These are phyloP conservation scores for Flaveria floridana DNA, from an alignment of 140 eudicot genomes.

Conservation along the genomic window DNA sequence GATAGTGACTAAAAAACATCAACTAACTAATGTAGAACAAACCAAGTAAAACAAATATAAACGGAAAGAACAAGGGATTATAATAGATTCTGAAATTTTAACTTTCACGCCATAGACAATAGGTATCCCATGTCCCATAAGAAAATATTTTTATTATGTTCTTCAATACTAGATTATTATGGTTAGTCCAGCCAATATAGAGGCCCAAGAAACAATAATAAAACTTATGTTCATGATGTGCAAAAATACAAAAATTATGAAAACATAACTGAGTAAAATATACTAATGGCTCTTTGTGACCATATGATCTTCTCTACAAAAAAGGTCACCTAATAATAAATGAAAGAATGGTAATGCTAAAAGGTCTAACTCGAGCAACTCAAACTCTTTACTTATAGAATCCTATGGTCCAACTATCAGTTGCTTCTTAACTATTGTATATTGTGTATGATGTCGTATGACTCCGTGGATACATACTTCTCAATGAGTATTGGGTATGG, in stretches of 20 bases:
- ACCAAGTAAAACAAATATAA: background rate
- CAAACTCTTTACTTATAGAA: background rate
- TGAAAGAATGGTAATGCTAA: background rate
- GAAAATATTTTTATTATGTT: too few species aligned
- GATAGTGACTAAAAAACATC: background rate
- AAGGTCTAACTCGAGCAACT: background rate
- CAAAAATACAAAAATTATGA: background rate
- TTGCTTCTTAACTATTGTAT: too few species aligned
- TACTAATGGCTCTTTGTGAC: background rate
- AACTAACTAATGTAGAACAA: background rate
- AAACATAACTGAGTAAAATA: background rate
- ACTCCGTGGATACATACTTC: too few species aligned
- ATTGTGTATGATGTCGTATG: too few species aligned
- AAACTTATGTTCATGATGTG: background rate
- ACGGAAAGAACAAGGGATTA: background rate
- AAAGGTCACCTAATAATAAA: background rate
- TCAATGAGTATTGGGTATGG: too few species aligned
- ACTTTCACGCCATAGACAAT: background rate
- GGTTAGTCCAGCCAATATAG: background rate
- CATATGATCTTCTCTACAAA: background rate
- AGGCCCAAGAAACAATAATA: background rate
- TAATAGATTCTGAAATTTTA: background rate
- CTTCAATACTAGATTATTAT: too few species aligned
- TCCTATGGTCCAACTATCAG: background rate
- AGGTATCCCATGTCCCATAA: background rate